Evolutionary conservation across 805 yeast genomes (phyloP).

Genomic region (Saturnispora gosingensis): DNA sequence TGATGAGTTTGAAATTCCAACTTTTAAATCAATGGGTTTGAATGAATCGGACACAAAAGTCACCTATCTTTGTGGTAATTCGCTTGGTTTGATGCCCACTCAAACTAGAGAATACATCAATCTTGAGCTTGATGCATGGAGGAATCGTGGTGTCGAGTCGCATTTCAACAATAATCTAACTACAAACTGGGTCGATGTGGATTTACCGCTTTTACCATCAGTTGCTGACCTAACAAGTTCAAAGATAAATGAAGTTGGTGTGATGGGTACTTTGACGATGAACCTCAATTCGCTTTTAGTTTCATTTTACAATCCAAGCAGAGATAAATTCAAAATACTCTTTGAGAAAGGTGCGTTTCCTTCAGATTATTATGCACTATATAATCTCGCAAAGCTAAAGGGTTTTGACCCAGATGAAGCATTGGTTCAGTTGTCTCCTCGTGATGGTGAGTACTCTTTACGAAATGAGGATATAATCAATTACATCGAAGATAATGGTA

Average conservation of each 20-base stretch:
- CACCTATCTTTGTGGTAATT: slow-evolving; percentile 81
- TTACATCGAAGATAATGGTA: slow-evolving; percentile 45
- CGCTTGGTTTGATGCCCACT: slow-evolving; percentile 85
- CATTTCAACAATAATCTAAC: slow-evolving; percentile 51
- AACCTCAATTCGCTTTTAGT: slow-evolving; percentile 68
- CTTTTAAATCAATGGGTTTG: slow-evolving; percentile 52
- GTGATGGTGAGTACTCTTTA: slow-evolving; percentile 46
- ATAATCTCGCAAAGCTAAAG: slow-evolving; percentile 58
- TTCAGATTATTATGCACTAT: slow-evolving; percentile 80
- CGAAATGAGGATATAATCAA: slow-evolving; percentile 54
- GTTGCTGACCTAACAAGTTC: slow-evolving; percentile 77
- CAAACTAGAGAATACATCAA: slow-evolving; percentile 46
- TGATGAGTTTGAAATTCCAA: slow-evolving; percentile 55
- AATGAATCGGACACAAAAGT: slow-evolving; percentile 19
- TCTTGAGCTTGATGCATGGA: slow-evolving; percentile 77
- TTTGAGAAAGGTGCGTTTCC: slow-evolving; percentile 89
- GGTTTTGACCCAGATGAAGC: slow-evolving; percentile 43
- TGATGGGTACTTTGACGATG: slow-evolving; percentile 78
- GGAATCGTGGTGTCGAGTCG: slow-evolving; percentile 68
- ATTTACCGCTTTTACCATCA: slow-evolving; percentile 61
- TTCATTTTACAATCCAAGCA: slow-evolving; percentile 65
- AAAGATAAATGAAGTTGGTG: slow-evolving; percentile 64
- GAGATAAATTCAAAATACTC: slow-evolving; percentile 53
- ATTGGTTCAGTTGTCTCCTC: slow-evolving; percentile 56
- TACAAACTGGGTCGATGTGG: slow-evolving; percentile 79